phyloP scores from a whole-genome alignment of 441 rosid genomes.

The Capsella rubella region DNA sequence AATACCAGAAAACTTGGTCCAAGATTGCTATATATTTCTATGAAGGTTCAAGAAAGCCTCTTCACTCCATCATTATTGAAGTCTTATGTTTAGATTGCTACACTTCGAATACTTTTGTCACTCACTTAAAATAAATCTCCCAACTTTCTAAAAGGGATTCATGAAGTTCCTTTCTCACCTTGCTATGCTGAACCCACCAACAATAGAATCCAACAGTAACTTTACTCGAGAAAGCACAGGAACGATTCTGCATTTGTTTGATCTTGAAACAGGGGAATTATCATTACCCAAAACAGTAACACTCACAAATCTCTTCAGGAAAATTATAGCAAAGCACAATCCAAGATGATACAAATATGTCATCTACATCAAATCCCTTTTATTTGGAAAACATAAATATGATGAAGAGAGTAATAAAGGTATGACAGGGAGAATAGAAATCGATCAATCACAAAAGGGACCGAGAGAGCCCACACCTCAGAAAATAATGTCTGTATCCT shows the following conservation, averaged over 20 bases:
- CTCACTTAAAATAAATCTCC: not conserved
- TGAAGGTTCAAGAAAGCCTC: not conserved
- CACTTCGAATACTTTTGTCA: not conserved
- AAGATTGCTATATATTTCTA: not conserved
- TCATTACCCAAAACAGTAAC: constrained; percentile 26
- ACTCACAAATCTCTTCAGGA: constrained; percentile 36
- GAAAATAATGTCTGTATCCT: constrained; percentile 85
- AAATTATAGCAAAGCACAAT: constrained; percentile 35
- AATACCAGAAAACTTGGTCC: not conserved
- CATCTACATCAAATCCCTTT: constrained; percentile 44
- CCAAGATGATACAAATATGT: constrained; percentile 44
- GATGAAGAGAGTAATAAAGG: constrained; percentile 18
- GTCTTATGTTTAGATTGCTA: not conserved
- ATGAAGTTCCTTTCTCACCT: not conserved
- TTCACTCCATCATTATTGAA: not conserved
- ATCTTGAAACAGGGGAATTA: constrained; percentile 24
- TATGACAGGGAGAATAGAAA: constrained; percentile 15
- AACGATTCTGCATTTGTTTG: constrained; percentile 5
- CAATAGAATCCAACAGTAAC: not conserved
- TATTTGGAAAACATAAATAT: constrained; percentile 30
- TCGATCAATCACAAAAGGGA: constrained; percentile 21
- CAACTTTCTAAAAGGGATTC: not conserved
- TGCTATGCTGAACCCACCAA: constrained; percentile 2
- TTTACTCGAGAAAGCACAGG: constrained; percentile 16
- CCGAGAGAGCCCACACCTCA: constrained; percentile 48